A percentile compares a stretch with the other conserved stretches of the same genome.
Conservation (phyloP, 805 yeast genomes). For the Priceomyces haplophilus region DNA sequence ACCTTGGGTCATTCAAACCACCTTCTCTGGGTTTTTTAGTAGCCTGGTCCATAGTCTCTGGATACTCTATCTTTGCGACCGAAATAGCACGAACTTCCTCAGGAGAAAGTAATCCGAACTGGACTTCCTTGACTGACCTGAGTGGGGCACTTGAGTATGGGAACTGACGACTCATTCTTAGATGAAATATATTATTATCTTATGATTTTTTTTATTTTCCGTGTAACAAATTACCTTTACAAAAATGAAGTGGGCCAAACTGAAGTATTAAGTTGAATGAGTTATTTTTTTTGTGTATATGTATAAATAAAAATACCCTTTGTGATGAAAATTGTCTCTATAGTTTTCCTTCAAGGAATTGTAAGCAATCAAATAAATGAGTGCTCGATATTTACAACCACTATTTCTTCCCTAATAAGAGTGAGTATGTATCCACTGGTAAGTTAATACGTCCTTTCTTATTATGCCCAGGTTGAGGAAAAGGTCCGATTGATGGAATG, state of each 20-base stretch:
- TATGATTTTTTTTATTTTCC: conserved; percentile 8
- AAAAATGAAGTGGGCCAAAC: conserved; percentile 1
- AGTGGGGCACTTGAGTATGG: conserved; percentile 98
- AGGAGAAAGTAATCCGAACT: conserved; percentile 96
- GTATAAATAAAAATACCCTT: not conserved
- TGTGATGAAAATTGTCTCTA: conserved; percentile 5
- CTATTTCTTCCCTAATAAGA: conserved; percentile 1
- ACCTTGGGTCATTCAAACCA: conserved; percentile 94
- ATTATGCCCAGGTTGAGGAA: conserved; percentile 6
- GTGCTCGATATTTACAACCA: conserved; percentile 17
- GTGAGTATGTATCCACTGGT: not conserved
- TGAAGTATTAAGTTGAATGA: not conserved
- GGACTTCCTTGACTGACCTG: conserved; percentile 96
- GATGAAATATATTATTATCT: conserved; percentile 3
- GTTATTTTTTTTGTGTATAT: not conserved
- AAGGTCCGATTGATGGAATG: conserved; percentile 5
- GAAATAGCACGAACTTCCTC: conserved; percentile 95
- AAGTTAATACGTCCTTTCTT: conserved; percentile 2
- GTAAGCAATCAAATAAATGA: conserved; percentile 32
- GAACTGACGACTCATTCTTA: conserved; percentile 49
- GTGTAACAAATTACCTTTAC: conserved; percentile 3
- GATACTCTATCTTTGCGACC: conserved; percentile 96
- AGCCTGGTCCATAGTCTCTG: conserved; percentile 99
- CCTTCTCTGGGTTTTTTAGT: conserved; percentile 94
- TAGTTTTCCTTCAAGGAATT: conserved; percentile 4